Evolutionary conservation across 371 early-diverging fungal genomes (phyloP), one percentile per base, ranked within the genome.

Genomic region (Phascolomyces articulosus): DNA sequence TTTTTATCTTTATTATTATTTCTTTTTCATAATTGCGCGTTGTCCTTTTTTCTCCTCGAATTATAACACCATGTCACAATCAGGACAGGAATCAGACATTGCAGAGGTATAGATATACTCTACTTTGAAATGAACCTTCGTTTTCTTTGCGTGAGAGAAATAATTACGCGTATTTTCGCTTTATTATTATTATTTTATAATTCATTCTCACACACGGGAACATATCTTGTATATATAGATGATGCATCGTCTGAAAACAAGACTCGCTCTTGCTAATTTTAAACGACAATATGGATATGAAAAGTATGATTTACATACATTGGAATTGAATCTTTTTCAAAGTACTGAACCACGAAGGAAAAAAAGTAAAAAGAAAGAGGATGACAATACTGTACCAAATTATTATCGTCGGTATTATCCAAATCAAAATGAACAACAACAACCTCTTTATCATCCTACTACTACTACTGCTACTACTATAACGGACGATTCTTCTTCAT

Each of bases 281-380:
- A 70, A 79, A 54, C 58, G 71, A 53, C 69, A 72, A 55, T 48
- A 70, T 60, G 78, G 78, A 40, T 74, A 70, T 55, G 74, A 72
- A 56, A 64, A 70, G 54, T 66, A 64, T 51, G 75, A 74, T 60
- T 51, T 78, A 15, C 44, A 66, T 11, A 70, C 71, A 41, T 60
- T 78, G 27, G 78, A 78, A 48, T 59, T 60, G 24, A 72, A 58
- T 56, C 65, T 69, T 28, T 59, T 72, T 29, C 47, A 60, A 27
- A 44, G 26, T 13, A 29, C 47, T 40, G 49, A 55, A 34, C 29
- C 55, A 44, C 41, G 20, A 56, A 13, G 48, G 24, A 47, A 54
- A 62, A 55, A 28, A 41, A 59, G 31, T 29, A 21, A 59, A 41
- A 53, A 59, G 38, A 27, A 58, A 41, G 40, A 51, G 11, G 51